Base-by-base conservation (phyloP, 1,284 basidiomycete genomes). In the Gomphus bonarii region DNA sequence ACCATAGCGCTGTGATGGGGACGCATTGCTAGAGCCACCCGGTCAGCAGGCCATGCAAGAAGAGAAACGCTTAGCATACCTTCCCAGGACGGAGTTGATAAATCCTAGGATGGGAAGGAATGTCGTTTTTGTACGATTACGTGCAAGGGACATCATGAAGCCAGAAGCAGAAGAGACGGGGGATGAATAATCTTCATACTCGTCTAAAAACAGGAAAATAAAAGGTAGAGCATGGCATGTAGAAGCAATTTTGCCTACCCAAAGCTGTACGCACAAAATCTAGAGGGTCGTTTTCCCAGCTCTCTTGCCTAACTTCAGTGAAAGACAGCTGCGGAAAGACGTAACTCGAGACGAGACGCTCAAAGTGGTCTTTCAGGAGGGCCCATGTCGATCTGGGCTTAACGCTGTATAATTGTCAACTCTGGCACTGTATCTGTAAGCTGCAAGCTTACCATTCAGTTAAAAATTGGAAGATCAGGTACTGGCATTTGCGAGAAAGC, bases 351-450 rank as follows among this genome's bases (percentile, higher is more conserved):
- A 92, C 79, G 5, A 94, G 77, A 4, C 72, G 80, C 65, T 87
- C 75, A 50, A 86, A 80, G 63, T 91, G 90, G 20, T 90, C 89
- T 68, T 91, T 92, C 65, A 94, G 77, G 38, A 89, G 75, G 1
- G 76, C 73, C 90, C 91, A 94, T 3, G 88, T 94, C 16, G 86
- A 79, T 66, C 90, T 91, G 10, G 91, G 91, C 72, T 93, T 93
- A 62, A 94, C 82, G 63, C 90, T 93, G 58, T 12, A 51, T 20
- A 20, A 25, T 18, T 8, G 54, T 40, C 50, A 33, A 60, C 44
- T 58, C 58, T 18, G 3, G 31, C 31, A 51, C n/a, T 33, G 7
- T 31, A 14, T 25, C 47, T 48, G 28, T 11, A 30, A 31, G 3
- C 1, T 10, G 20, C 28, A 22, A 18, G 28, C 50, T 20, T 18